These are phyloP conservation scores for Penicillium coprophilum DNA, from an alignment of 495 filamentous ascomycete genomes.

Conservation along the genomic window DNA sequence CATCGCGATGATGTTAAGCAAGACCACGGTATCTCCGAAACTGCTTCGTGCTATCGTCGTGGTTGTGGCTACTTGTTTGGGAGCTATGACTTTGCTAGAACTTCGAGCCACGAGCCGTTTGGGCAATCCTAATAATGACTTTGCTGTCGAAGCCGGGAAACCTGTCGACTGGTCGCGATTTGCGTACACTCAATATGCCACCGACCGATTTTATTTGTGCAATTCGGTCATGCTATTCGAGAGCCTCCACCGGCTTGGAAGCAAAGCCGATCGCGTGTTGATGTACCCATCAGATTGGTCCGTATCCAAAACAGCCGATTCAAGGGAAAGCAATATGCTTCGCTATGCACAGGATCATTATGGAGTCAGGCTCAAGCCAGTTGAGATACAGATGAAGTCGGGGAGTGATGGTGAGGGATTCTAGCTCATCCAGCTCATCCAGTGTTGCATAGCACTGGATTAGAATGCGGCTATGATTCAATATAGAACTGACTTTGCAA, in stretches of 20 bases:
- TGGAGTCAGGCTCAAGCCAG: constrained; percentile 53
- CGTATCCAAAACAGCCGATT: constrained; percentile 22
- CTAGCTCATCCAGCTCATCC: neutral
- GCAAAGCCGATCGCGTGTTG: constrained; percentile 58
- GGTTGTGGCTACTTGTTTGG: neutral
- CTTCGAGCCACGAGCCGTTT: neutral
- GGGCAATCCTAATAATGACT: neutral
- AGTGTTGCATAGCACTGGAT: neutral
- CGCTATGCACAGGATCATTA: constrained; percentile 58
- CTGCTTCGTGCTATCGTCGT: neutral
- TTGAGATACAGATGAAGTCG: constrained; percentile 41
- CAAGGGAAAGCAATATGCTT: constrained; percentile 46
- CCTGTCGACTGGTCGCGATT: constrained; percentile 50
- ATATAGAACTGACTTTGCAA: constrained; percentile 10
- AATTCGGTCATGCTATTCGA: constrained; percentile 69
- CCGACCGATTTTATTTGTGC: constrained; percentile 59
- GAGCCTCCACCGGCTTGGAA: constrained; percentile 49
- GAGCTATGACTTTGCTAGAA: neutral
- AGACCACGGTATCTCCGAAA: neutral
- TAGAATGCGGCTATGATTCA: neutral
- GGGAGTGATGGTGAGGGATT: constrained; percentile 33
- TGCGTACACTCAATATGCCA: constrained; percentile 65
- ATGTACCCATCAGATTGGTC: constrained; percentile 54
- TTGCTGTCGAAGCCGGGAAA: neutral
- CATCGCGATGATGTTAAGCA: neutral